Percentiles rank a stretch among this genome's conserved stretches.
These are phyloP conservation scores for Hapsidospora chrysogenum DNA, from an alignment of 495 filamentous ascomycete genomes.

Conservation along the genomic window DNA sequence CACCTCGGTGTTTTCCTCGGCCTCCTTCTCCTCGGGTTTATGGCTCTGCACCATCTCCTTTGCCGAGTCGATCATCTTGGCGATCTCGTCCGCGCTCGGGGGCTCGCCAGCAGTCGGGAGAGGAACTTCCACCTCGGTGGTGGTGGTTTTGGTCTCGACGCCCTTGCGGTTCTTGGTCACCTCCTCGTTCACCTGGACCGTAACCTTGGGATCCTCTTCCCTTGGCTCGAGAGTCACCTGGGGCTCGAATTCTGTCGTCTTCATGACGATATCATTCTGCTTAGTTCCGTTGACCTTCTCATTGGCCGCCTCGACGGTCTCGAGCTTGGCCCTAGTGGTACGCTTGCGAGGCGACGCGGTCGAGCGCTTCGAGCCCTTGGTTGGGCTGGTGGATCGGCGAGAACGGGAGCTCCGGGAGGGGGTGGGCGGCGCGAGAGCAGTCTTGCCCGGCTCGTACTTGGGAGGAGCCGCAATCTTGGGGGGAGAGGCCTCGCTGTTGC, in stretches of 20 bases:
- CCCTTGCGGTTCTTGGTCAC: constrained; percentile 45
- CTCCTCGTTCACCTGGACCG: constrained; percentile 52
- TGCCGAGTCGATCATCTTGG: constrained; percentile 70
- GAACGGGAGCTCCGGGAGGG: constrained; percentile 25
- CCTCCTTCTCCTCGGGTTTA: background rate
- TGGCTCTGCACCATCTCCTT: constrained; percentile 72
- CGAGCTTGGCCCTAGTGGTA: constrained; percentile 33
- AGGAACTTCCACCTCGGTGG: constrained; percentile 65
- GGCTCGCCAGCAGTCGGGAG: constrained; percentile 43
- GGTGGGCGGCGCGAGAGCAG: constrained; percentile 23
- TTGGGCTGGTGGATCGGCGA: constrained; percentile 36
- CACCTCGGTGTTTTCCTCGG: background rate
- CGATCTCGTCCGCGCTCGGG: constrained; percentile 54
- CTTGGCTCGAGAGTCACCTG: constrained; percentile 23
- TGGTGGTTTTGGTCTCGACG: constrained; percentile 51
- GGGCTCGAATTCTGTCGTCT: constrained; percentile 23
- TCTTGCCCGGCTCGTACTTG: constrained; percentile 31
- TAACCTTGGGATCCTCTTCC: constrained; percentile 42
- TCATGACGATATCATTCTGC: constrained; percentile 19
- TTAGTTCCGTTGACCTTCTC: constrained; percentile 20
- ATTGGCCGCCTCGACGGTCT: constrained; percentile 14
- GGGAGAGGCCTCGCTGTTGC: constrained; percentile 26
- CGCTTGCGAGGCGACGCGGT: constrained; percentile 54
- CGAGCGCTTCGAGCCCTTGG: constrained; percentile 32
- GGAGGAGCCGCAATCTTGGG: constrained; percentile 60